Evolutionary conservation across 768 basidiomycete genomes (phyloP).

Genomic region (Kwoniella pini): DNA sequence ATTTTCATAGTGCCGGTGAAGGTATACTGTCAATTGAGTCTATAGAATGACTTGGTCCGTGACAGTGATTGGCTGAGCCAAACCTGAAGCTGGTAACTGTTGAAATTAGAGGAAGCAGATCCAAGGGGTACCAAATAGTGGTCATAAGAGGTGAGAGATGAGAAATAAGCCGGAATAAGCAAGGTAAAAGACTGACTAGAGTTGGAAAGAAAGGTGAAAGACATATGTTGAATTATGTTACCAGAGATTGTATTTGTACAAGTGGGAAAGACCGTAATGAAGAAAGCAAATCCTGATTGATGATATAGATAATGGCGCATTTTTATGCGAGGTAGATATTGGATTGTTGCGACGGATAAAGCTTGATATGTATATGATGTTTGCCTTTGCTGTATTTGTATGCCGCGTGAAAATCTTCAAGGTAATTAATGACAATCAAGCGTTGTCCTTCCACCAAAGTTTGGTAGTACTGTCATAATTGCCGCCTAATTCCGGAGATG

Average conservation of each 20-base stretch:
- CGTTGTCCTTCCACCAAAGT: background rate
- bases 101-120: background rate
- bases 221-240: conserved; percentile 5
- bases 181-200: conserved; percentile 6
- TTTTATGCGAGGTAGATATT: too few species aligned
- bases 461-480: background rate
- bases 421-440: background rate
- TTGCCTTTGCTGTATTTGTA: too few species aligned
- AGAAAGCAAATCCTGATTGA: background rate
- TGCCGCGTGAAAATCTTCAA: too few species aligned
- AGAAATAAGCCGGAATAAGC: background rate
- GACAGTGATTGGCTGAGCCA: too few species aligned
- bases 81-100: background rate
- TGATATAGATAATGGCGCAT: too few species aligned
- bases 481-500: conserved; percentile 11
- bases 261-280: background rate
- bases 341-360: too few species aligned
- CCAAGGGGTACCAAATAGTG: background rate
- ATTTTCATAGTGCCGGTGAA: too few species aligned
- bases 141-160: background rate
- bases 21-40: too few species aligned
- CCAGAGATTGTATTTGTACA: too few species aligned
- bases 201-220: conserved; percentile 4
- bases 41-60: too few species aligned
- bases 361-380: too few species aligned